Percentiles rank a stretch among this genome's conserved stretches.
Evolutionary conservation across 257 asterid genomes (phyloP).

Genomic region (Galeopsis tetrahit): DNA sequence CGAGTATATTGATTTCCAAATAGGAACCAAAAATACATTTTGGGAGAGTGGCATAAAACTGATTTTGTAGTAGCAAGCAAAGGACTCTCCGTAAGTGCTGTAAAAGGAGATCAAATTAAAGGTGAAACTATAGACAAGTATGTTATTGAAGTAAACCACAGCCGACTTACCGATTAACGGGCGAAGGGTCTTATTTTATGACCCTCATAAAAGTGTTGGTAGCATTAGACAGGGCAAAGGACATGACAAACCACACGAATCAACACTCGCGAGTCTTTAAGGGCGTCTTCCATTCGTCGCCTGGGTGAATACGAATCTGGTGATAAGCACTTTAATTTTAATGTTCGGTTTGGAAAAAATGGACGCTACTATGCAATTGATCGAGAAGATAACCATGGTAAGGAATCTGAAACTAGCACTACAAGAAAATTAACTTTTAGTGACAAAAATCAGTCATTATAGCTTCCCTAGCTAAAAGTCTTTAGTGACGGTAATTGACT

Average conservation of each 20-base stretch:
- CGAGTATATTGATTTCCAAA: no score
- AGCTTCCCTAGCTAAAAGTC: no score
- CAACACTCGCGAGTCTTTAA: not conserved
- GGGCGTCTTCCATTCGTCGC: not conserved
- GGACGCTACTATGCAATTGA: not conserved
- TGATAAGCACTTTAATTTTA: conserved; percentile 2
- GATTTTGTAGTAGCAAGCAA: not conserved
- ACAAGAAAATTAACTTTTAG: no score
- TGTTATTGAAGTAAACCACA: conserved; percentile 8
- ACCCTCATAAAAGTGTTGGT: not conserved
- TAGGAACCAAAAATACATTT: not conserved
- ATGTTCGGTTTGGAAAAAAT: not conserved
- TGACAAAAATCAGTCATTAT: no score
- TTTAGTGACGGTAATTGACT: no score
- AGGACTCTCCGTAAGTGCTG: not conserved
- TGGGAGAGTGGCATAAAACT: not conserved
- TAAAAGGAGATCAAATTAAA: not conserved
- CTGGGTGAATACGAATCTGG: not conserved
- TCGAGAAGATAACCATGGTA: not conserved
- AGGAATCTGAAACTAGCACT: not conserved
- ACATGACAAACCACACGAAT: not conserved
- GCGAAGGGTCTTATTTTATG: not conserved
- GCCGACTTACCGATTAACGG: not conserved
- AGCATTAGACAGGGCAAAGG: not conserved
- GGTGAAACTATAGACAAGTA: not conserved